These are phyloP conservation scores for Chalciporus pseudorubinellus DNA, from an alignment of 768 basidiomycete species.

Conservation along the genomic window DNA sequence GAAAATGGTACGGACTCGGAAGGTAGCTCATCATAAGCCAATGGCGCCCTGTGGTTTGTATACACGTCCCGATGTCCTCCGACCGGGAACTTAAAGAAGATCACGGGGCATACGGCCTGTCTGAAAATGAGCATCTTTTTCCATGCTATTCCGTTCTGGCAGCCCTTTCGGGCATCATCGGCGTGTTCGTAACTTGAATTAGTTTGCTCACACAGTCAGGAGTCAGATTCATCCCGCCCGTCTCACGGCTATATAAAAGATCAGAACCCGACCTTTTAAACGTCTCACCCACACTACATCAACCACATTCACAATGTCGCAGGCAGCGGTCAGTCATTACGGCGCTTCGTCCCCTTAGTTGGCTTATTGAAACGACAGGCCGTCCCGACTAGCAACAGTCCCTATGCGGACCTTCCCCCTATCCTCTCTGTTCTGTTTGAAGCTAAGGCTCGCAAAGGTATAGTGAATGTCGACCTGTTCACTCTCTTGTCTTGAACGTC, in stretches of 20 bases:
- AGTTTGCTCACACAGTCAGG: slow-evolving; percentile 2
- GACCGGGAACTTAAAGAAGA: neutral
- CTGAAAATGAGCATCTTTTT: neutral
- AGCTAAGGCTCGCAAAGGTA: slow-evolving; percentile 67
- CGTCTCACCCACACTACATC: slow-evolving; percentile 1
- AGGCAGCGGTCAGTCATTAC: slow-evolving; percentile 33
- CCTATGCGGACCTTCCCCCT: slow-evolving; percentile 52
- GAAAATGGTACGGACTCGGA: slow-evolving; percentile 7
- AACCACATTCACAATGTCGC: slow-evolving; percentile 38
- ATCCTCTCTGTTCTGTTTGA: slow-evolving; percentile 52
- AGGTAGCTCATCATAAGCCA: slow-evolving; percentile 10
- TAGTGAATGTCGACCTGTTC: neutral
- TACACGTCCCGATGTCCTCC: slow-evolving; percentile 2
- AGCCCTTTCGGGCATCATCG: neutral
- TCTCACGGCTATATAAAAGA: slow-evolving; percentile 15
- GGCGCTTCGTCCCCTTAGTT: neutral
- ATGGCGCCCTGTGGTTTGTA: slow-evolving; percentile 3
- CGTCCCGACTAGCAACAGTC: slow-evolving; percentile 41
- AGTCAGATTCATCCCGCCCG: slow-evolving; percentile 2
- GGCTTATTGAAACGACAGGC: slow-evolving; percentile 27
- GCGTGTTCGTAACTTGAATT: neutral
- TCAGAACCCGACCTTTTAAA: neutral
- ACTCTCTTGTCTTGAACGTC: neutral
- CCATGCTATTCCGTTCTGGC: neutral
- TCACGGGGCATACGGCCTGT: too few species aligned